Evolutionary conservation across 176 grass and related monocot genomes (phyloP), one percentile per base, ranked within the genome.

Genomic region (Triticum timopheevii): DNA sequence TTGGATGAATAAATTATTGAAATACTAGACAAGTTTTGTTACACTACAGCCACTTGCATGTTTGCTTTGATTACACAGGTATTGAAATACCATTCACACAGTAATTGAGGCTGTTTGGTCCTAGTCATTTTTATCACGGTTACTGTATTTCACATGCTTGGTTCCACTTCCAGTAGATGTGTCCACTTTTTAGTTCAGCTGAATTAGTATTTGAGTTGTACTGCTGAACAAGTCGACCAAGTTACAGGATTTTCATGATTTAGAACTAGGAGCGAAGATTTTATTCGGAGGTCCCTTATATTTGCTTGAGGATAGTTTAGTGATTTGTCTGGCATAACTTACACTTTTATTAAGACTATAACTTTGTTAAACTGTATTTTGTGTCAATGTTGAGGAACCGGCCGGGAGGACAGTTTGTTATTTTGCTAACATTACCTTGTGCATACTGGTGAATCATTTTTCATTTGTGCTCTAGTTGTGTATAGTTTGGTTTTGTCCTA

Each of bases 31-130:
- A 47, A 0, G 17, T 80, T 42, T 13, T 7, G 15, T 23, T 69
- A 9, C 19, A 19, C 27, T 61, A 65, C 33, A 39, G 0, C 50
- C 50, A 30, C 10, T 49, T 83, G 13, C 50, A 75, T 85, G 30
- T 13, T 85, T 90, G 40, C 69, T 70, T 45, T 52, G 69, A 13
- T 74, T 85, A 24, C 56, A 15, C 76, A 97, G 95, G 90, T 94
- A 20, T 73, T 97, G 42, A 33, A 33, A 33, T 33, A 33, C 33
- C 33, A 33, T 2, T 33, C 33, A 33, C 33, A 33, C 33, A 33
- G 19, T 54, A 79, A 16, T 42, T 11, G 2, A 47, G 40, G 23
- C 6, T 78, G 30, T 84, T 77, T 83, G 33, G 40, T 25, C 39
- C n/a, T 73, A 45, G 70, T 25, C 12, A 45, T 45, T 42, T 5